Evolutionary conservation across 768 basidiomycete species (phyloP), one percentile per base, ranked within the genome.

Genomic region (Paxillus rubicundulus): DNA sequence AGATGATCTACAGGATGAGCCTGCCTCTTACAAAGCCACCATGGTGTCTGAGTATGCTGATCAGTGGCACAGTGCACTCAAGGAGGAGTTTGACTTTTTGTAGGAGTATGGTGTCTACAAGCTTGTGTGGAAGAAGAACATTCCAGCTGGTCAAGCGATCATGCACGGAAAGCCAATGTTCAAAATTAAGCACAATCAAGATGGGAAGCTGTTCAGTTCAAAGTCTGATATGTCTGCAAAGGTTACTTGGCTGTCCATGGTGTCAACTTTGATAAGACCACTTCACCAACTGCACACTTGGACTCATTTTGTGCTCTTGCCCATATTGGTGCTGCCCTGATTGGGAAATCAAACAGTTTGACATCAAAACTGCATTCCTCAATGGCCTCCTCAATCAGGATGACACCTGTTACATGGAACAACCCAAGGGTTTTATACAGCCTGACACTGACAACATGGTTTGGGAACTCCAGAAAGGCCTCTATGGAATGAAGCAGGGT

Each of bases 221-320:
- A 79, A 54, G 72, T 69, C 0, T 62, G 71, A 0, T 66, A 72
- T 24, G 74, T 81, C 1, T 70, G 74, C 20, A 67, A 73, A 49
- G 77, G 80, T 0, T 76, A 66, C 56, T 55, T 73, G 20, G 75
- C 77, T 47, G 57, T 72, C 0, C 71, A 61, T 27, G 77, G 79
- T 0, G 52, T 63, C 5, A 77, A 81, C 45, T 81, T 72, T 52
- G 64, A 59, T 0, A 66, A 72, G 34, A 77, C 75, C 0, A 74
- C 70, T 39, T 74, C 77, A 38, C 74, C 73, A 0, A 72, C 70
- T 14, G 70, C 70, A 16, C 65, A 67, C 14, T 66, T 74, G 61
- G 74, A 76, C 53, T 72, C 74, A 0, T 65, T 74, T 45, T 58
- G 67, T 0, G 57, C 70, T 3, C 55, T 79, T 2, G 60, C 74